Evolutionary conservation across 208 protist genomes (phyloP).

Genomic region (Zelonia costaricensis): DNA sequence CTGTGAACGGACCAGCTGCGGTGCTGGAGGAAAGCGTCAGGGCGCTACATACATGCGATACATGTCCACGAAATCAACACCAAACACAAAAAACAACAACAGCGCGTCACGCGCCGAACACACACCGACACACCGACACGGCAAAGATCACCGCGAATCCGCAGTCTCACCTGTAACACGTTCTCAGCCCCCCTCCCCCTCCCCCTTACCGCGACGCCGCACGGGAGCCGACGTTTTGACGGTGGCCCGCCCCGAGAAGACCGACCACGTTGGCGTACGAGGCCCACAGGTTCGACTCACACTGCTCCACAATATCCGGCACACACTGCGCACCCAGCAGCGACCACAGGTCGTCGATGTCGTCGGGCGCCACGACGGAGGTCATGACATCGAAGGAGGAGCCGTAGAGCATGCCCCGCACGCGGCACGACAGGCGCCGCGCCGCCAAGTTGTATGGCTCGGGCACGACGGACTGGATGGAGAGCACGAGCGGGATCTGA

Average conservation of each 20-base stretch:
- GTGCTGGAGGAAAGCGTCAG: too few species aligned
- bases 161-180: too few species aligned
- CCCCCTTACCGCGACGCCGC: neutral
- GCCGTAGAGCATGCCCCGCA: slow-evolving; percentile 70
- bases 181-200: too few species aligned
- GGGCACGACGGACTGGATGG: slow-evolving; percentile 42
- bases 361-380: slow-evolving; percentile 15
- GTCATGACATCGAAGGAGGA: slow-evolving; percentile 58
- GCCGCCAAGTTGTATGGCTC: slow-evolving; percentile 35
- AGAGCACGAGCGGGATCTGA: slow-evolving; percentile 39
- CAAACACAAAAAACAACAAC: too few species aligned
- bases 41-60: too few species aligned
- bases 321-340: slow-evolving; percentile 19
- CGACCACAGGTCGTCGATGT: slow-evolving; percentile 19
- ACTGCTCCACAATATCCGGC: slow-evolving; percentile 72
- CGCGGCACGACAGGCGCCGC: slow-evolving; percentile 29
- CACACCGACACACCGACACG: too few species aligned
- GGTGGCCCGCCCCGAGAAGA: neutral
- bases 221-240: neutral
- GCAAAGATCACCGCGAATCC: too few species aligned
- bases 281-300: slow-evolving; percentile 68
- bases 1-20: too few species aligned
- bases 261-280: slow-evolving; percentile 72
- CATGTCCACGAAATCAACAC: too few species aligned
- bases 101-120: too few species aligned